Base-by-base conservation (phyloP, 495 filamentous ascomycete genomes). In the Penicillium salamii region DNA sequence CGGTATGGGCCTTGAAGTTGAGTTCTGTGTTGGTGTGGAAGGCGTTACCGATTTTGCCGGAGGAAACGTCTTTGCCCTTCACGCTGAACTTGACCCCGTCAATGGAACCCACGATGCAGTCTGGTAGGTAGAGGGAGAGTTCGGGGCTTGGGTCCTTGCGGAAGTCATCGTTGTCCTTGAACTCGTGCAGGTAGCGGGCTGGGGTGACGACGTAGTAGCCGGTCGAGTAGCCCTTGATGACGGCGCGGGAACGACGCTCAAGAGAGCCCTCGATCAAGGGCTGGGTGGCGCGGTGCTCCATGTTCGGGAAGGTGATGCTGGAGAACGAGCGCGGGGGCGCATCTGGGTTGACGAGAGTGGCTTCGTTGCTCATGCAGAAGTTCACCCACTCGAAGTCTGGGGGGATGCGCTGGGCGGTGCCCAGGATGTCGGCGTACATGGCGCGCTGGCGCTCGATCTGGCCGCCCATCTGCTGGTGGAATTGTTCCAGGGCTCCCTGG, bases 301-400 rank as follows among this genome's bases (percentile, higher is more conserved):
- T 87, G 76, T 97, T 97, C 20, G 93, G 82, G 76, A 95, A 97
- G 28, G 70, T 70, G 58, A 96, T 84, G 53, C 78, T 76, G 9
- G 84, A 77, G 20, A 95, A 74, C 24, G 77, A 77, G 42, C 93
- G 83, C 3, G 86, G 81, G 0, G 88, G 81, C 3, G 82, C 75
- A 45, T 83, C 80, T 1, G 91, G 87, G 67, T 96, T 80, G 64
- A 96, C 85, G n/a, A 98, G 84, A 14, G 82, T 67, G 51, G 81
- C 68, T 49, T 72, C 76, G 60, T 86, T 86, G 55, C 88, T 82
- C 36, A 76, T 65, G 26, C 84, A 58, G 69, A 98, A 98, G 52
- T 83, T 83, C 41, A 86, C 80, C 90, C 90, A 98, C 69, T 98
- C 93, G 46, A 95, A 93, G 55, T 96, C 87, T n/a, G 80, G 79